A percentile compares a stretch with the other conserved stretches of the same genome.
These are phyloP conservation scores for Pseudocercospora fuligena DNA, from an alignment of 2,329 filamentous ascomycete species.

Conservation along the genomic window DNA sequence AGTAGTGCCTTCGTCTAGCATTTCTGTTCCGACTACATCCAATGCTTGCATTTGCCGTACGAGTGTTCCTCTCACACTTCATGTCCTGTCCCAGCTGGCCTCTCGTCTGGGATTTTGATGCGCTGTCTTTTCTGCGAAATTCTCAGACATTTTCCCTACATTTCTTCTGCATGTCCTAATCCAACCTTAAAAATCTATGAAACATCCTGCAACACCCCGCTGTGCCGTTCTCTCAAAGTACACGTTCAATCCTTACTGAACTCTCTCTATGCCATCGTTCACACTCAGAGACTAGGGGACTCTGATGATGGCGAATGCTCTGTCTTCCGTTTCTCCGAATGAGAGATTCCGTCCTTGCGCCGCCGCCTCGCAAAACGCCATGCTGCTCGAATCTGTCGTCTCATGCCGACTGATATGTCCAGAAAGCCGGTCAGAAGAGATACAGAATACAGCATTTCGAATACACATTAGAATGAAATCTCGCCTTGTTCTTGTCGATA, in stretches of 20 bases:
- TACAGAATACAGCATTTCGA: background rate
- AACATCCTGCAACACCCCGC: constrained; percentile 19
- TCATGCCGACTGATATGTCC: background rate
- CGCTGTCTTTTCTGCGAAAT: constrained; percentile 5
- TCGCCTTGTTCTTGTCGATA: background rate
- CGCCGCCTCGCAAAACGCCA: background rate
- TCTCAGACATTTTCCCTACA: constrained; percentile 7
- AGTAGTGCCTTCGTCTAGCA: background rate
- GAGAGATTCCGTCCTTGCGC: background rate
- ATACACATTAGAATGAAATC: constrained; percentile 16
- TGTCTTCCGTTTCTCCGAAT: constrained; percentile 13
- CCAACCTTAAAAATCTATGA: constrained; percentile 22
- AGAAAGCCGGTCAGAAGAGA: background rate
- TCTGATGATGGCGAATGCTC: background rate
- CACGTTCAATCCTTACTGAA: constrained; percentile 5
- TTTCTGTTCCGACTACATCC: constrained; percentile 12
- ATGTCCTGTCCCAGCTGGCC: constrained; percentile 1
- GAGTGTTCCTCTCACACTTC: background rate
- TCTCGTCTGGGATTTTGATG: constrained; percentile 6
- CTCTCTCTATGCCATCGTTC: constrained; percentile 8
- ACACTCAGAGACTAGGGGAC: background rate
- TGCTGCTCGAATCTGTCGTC: background rate
- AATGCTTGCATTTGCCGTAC: constrained; percentile 6
- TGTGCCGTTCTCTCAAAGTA: constrained; percentile 11
- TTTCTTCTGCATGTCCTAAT: constrained; percentile 4